These are phyloP conservation scores for Caulochytrium protostelioides DNA, from an alignment of 371 early-diverging fungal species.

Conservation along the genomic window DNA sequence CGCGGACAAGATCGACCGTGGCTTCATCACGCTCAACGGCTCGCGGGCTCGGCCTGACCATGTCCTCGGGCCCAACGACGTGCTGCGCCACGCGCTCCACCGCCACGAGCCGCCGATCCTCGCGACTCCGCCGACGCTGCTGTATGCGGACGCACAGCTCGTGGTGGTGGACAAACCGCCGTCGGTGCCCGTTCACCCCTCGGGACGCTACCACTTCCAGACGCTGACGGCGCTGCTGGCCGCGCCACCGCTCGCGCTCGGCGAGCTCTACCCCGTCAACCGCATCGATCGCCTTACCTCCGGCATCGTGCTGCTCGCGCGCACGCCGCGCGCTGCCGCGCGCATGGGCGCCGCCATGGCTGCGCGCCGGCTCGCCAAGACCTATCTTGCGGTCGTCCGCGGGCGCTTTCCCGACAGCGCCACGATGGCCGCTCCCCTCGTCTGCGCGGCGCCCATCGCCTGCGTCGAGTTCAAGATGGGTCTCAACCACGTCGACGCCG, in stretches of 20 bases:
- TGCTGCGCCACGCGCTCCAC: slow-evolving; percentile 59
- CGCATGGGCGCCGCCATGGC: slow-evolving; percentile 39
- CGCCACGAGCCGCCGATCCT: slow-evolving; percentile 88
- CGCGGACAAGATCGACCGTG: slow-evolving; percentile 42
- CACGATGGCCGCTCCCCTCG: not conserved
- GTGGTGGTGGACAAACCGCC: slow-evolving; percentile 74
- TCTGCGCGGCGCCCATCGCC: slow-evolving; percentile 57
- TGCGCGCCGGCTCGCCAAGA: slow-evolving; percentile 46
- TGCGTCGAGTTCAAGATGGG: slow-evolving; percentile 63
- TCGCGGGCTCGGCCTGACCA: slow-evolving; percentile 23
- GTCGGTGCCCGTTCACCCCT: slow-evolving; percentile 48
- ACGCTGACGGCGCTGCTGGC: slow-evolving; percentile 55
- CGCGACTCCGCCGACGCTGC: slow-evolving; percentile 32
- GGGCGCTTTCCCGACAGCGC: slow-evolving; percentile 59
- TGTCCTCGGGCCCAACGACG: slow-evolving; percentile 34
- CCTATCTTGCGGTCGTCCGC: slow-evolving; percentile 61
- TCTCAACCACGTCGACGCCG: slow-evolving; percentile 50
- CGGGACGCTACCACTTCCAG: slow-evolving; percentile 45
- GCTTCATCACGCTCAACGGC: slow-evolving; percentile 56
- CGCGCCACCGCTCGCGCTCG: slow-evolving; percentile 31
- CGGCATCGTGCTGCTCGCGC: slow-evolving; percentile 62
- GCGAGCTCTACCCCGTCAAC: slow-evolving; percentile 50
- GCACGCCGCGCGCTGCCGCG: slow-evolving; percentile 34
- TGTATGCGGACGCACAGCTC: slow-evolving; percentile 32
- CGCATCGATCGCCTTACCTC: slow-evolving; percentile 82